phyloP scores from a whole-genome alignment of 768 basidiomycete genomes.

The Russula griseocarnosa region DNA sequence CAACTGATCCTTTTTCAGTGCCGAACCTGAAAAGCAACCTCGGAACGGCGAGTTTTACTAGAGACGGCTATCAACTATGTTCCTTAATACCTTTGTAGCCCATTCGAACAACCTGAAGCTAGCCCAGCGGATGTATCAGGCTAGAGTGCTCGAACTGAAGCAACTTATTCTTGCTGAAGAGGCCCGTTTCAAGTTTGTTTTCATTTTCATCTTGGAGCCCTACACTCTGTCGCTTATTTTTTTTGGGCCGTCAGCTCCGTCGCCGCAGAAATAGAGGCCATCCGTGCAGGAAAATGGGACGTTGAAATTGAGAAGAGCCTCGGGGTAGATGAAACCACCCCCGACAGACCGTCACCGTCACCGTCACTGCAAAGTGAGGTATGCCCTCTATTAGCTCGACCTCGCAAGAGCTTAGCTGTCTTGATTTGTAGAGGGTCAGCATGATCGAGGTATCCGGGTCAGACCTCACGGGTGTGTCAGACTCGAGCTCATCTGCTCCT shows the following conservation, averaged over 20 bases:
- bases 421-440: constrained; percentile 19
- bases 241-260: constrained; percentile 49
- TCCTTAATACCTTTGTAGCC: constrained; percentile 42
- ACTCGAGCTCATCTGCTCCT: constrained; percentile 15
- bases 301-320: constrained; percentile 43
- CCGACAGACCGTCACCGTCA: constrained; percentile 25
- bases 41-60: constrained; percentile 44
- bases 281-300: constrained; percentile 66
- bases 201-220: background rate
- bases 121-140: constrained; percentile 69
- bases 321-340: constrained; percentile 20
- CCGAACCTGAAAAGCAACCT: constrained; percentile 39
- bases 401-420: background rate
- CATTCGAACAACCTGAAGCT: constrained; percentile 55
- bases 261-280: constrained; percentile 70
- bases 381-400: background rate
- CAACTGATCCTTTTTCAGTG: constrained; percentile 9
- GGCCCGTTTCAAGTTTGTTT: constrained; percentile 64
- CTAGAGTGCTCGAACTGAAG: constrained; percentile 67
- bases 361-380: constrained; percentile 17
- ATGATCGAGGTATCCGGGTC: constrained; percentile 15
- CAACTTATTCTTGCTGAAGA: constrained; percentile 72
- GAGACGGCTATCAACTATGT: background rate
- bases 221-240: background rate
- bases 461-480: constrained; percentile 19